phyloP scores from a whole-genome alignment of 768 basidiomycete species.

The Trametes punicea region DNA sequence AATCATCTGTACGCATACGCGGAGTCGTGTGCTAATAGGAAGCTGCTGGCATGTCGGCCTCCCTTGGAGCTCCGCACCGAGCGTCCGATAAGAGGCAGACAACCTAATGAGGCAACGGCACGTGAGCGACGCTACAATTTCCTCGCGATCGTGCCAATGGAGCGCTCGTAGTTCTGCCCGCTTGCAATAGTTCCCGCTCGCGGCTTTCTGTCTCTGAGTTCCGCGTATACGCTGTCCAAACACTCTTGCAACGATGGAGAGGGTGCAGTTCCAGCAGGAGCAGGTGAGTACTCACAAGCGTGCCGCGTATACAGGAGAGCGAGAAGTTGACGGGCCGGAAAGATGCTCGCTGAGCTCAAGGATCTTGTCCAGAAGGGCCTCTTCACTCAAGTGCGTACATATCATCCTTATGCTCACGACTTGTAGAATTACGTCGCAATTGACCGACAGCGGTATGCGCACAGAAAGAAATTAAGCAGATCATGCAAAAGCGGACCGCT shows the following conservation, averaged over 20 bases:
- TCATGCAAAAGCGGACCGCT: slow-evolving; percentile 77
- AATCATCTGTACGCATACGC: too few relatives aligned
- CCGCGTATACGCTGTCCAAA: not conserved
- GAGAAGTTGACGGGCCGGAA: not conserved
- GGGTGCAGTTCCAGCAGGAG: slow-evolving; percentile 93
- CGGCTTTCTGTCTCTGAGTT: not conserved
- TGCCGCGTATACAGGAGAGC: not conserved
- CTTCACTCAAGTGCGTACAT: slow-evolving; percentile 66
- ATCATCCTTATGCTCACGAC: not conserved
- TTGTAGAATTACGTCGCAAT: slow-evolving; percentile 8
- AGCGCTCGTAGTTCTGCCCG: slow-evolving; percentile 3
- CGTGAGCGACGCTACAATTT: slow-evolving; percentile 12
- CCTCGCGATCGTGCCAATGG: not conserved
- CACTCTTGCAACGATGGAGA: slow-evolving; percentile 62
- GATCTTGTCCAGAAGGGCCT: slow-evolving; percentile 83
- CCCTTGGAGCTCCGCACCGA: not conserved
- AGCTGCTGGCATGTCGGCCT: too few relatives aligned
- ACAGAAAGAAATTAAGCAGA: slow-evolving; percentile 77
- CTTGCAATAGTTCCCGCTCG: not conserved
- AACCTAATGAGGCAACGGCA: slow-evolving; percentile 3
- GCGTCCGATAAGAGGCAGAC: not conserved
- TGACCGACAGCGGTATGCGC: slow-evolving; percentile 6
- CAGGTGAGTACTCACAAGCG: slow-evolving; percentile 49
- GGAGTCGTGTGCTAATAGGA: not conserved
- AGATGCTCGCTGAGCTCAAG: slow-evolving; percentile 95